Evolutionary conservation across 345 rosid genomes (phyloP).

Genomic region (Euphorbia lathyris): DNA sequence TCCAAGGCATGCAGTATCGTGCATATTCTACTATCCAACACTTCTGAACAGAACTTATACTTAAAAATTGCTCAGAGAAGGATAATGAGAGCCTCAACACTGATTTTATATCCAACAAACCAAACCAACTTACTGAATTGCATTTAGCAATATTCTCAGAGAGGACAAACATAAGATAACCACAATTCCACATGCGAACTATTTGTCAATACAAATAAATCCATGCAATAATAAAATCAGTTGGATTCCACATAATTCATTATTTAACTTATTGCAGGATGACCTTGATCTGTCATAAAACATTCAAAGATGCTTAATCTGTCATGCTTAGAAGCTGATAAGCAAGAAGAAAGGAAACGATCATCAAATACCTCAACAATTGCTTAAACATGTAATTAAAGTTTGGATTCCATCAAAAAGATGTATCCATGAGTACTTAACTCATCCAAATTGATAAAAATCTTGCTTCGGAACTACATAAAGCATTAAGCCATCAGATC

Average conservation of each 20-base stretch:
- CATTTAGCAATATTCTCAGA: no score
- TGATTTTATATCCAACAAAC: no score
- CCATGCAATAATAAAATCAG: neutral
- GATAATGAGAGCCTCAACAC: neutral
- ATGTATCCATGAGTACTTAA: neutral
- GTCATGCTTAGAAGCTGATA: neutral
- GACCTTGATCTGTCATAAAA: neutral
- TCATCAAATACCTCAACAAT: neutral
- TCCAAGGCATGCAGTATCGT: neutral
- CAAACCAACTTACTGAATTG: no score
- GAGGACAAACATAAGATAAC: no score
- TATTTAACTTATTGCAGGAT: no score
- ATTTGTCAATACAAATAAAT: neutral
- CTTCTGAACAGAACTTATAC: neutral
- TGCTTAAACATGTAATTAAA: neutral
- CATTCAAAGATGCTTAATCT: neutral
- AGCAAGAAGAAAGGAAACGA: neutral
- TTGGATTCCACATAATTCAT: neutral
- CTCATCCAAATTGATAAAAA: neutral
- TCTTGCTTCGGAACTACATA: neutral
- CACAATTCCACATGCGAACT: no score
- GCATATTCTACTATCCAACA: neutral
- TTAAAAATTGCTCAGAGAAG: neutral
- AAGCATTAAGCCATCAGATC: constrained; percentile 2
- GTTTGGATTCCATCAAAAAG: neutral